A percentile compares a stretch with the other conserved stretches of the same genome.
Conservation (phyloP, 139 green algal genomes). For the Micractinium conductrix region DNA sequence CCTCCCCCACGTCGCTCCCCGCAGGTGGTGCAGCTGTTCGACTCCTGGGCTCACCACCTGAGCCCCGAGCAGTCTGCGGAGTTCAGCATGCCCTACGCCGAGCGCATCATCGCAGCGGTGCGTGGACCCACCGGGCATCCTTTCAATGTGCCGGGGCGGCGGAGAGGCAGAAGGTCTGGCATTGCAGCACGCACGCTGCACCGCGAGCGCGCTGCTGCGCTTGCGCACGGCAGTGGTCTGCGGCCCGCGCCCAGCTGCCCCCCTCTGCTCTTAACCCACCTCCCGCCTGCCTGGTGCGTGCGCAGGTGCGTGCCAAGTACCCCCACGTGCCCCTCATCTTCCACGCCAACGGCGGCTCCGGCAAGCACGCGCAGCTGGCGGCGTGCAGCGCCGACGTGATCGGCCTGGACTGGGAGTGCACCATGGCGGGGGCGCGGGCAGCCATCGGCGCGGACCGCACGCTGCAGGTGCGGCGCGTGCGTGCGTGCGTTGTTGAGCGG, state of each 20-base stretch:
- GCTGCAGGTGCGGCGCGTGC: slow-evolving; percentile 45
- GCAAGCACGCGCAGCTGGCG: slow-evolving; percentile 84
- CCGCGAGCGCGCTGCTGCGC: no score
- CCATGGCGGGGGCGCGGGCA: slow-evolving; percentile 76
- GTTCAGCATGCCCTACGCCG: slow-evolving; percentile 94
- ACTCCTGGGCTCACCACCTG: slow-evolving; percentile 98
- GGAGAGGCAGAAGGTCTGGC: no score
- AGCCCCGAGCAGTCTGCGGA: slow-evolving; percentile 88
- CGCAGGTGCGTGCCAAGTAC: slow-evolving; percentile 68
- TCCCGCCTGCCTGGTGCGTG: no score
- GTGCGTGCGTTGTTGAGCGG: no score
- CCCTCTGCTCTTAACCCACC: no score
- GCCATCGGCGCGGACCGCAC: slow-evolving; percentile 59
- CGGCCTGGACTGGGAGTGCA: slow-evolving; percentile 91
- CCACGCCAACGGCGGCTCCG: slow-evolving; percentile 94
- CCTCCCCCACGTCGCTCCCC: not conserved
- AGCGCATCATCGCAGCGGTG: slow-evolving; percentile 82
- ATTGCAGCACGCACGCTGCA: no score
- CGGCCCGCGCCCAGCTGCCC: no score
- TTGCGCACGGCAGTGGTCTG: no score
- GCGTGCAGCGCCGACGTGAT: slow-evolving; percentile 79
- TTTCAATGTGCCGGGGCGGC: no score
- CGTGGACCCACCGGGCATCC: no score
- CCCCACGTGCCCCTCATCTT: slow-evolving; percentile 95
- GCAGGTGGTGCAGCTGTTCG: slow-evolving; percentile 96